Evolutionary conservation across 1,284 basidiomycete genomes (phyloP).

Genomic region (Cutaneotrichosporon mucoides): DNA sequence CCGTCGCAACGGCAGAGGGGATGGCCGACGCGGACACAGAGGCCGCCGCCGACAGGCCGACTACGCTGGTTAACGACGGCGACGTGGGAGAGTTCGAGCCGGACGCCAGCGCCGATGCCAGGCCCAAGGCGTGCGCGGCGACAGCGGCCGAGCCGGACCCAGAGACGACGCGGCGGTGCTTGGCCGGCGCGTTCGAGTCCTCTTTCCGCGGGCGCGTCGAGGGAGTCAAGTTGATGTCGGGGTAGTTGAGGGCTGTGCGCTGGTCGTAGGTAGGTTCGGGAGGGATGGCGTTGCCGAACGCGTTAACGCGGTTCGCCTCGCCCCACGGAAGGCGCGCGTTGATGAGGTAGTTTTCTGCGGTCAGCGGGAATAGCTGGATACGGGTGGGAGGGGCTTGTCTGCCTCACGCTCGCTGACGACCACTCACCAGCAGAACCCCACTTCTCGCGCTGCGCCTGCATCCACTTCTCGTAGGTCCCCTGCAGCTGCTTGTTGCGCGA

Average conservation of each 20-base stretch:
- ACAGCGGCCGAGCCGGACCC: conserved; percentile 5
- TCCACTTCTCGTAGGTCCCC: conserved; percentile 42
- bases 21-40: too few species aligned
- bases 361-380: too few species aligned
- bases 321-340: conserved; percentile 39
- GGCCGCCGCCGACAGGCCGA: too few species aligned
- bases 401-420: too few species aligned
- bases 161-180: background rate
- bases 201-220: conserved; percentile 2
- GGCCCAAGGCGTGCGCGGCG: conserved; percentile 7
- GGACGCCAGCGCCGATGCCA: background rate
- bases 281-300: background rate
- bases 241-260: conserved; percentile 18
- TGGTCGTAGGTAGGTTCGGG: conserved; percentile 22
- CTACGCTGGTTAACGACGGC: too few species aligned
- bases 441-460: conserved; percentile 27
- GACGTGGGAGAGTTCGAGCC: too few species aligned
- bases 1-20: background rate
- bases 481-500: conserved; percentile 44
- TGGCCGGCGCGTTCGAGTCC: background rate
- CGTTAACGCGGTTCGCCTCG: background rate
- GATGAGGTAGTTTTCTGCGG: conserved; percentile 43
- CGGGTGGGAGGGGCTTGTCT: too few species aligned
- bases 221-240: conserved; percentile 18
- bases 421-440: conserved; percentile 25